Percentiles rank a stretch among this genome's conserved stretches.
These are phyloP conservation scores for Quercus lobata DNA, from an alignment of 331 rosid species.

Conservation along the genomic window DNA sequence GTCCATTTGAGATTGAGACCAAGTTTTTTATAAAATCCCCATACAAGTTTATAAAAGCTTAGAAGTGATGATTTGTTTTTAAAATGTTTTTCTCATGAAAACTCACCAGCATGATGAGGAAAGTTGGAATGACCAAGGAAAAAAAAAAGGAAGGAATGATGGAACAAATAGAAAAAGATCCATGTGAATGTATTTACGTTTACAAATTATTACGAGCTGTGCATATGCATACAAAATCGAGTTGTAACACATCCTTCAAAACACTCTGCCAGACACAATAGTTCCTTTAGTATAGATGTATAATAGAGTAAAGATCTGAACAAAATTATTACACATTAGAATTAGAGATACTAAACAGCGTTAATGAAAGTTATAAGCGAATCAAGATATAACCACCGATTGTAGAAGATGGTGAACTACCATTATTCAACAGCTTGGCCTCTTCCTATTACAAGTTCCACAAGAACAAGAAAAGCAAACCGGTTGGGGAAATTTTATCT, in stretches of 20 bases:
- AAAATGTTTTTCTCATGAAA: background rate
- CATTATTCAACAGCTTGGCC: constrained; percentile 92
- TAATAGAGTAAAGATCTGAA: no score
- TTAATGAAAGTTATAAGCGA: constrained; percentile 18
- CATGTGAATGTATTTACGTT: background rate
- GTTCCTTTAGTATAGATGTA: no score
- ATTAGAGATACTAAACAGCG: constrained; percentile 13
- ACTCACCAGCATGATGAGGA: background rate
- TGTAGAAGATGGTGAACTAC: constrained; percentile 66
- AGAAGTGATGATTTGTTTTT: no score
- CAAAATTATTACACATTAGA: background rate
- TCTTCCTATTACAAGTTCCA: constrained; percentile 91
- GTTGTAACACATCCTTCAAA: background rate
- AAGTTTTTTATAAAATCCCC: no score
- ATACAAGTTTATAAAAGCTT: no score
- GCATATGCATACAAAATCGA: background rate
- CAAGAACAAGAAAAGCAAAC: constrained; percentile 85
- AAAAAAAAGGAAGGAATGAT: background rate
- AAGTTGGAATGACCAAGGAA: background rate
- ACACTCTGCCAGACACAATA: no score
- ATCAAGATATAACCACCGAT: constrained; percentile 60
- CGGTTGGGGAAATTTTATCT: constrained; percentile 40
- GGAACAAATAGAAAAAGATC: constrained; percentile 10
- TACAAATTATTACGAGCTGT: background rate
- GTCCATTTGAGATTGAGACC: no score